These are phyloP conservation scores for Xylariaceae sp. DNA, from an alignment of 2,329 filamentous ascomycete genomes.

Conservation along the genomic window DNA sequence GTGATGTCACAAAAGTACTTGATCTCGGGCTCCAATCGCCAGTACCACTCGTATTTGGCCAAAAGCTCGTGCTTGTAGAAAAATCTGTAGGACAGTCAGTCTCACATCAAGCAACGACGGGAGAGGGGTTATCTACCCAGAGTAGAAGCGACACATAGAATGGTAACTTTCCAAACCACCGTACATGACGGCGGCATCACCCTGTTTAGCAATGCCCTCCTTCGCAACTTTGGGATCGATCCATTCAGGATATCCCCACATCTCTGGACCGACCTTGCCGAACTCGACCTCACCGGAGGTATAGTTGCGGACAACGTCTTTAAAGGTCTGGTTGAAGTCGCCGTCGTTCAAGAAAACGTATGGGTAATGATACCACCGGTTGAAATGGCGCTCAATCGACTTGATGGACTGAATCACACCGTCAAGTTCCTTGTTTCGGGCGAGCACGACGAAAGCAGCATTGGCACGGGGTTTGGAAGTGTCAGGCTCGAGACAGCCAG, in stretches of 20 bases:
- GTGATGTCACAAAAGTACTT: conserved; percentile 99
- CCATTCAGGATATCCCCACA: conserved; percentile 98
- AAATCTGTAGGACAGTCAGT: conserved; percentile 51
- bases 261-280: conserved; percentile 81
- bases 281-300: conserved; percentile 88
- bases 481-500: conserved; percentile 80
- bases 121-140: conserved; percentile 60
- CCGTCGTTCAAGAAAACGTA: conserved; percentile 98
- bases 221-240: conserved; percentile 89
- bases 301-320: conserved; percentile 80
- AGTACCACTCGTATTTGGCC: conserved; percentile 99
- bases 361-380: conserved; percentile 97
- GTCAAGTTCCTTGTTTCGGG: conserved; percentile 92
- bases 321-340: conserved; percentile 94
- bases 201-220: conserved; percentile 94
- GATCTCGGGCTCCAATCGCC: conserved; percentile 98
- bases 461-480: conserved; percentile 79
- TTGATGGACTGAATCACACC: conserved; percentile 96
- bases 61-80: conserved; percentile 97
- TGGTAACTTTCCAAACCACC: conserved; percentile 98
- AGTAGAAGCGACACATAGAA: conserved; percentile 99
- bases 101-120: background rate
- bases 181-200: conserved; percentile 97
- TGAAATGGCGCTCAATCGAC: conserved; percentile 98
- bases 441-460: conserved; percentile 91